Evolutionary conservation across 345 rosid genomes (phyloP).

Genomic region (Raphanus sativus): DNA sequence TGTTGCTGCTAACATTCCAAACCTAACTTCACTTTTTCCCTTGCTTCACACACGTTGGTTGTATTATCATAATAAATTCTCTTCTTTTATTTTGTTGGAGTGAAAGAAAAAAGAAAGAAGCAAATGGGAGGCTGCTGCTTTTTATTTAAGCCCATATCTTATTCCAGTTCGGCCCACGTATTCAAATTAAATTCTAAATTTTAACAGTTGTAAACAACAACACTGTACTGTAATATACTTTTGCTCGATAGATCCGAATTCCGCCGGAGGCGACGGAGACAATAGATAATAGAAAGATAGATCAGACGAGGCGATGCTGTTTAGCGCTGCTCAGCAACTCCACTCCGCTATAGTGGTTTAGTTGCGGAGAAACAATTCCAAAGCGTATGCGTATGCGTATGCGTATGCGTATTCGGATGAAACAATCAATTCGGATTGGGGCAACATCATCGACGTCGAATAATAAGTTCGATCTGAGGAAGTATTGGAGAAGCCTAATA

Average conservation of each 20-base stretch:
- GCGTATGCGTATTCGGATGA: not conserved
- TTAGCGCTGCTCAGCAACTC: slow-evolving; percentile 37
- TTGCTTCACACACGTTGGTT: not conserved
- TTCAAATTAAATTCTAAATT: no score
- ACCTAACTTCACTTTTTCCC: slow-evolving; percentile 14
- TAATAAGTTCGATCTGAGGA: slow-evolving; percentile 63
- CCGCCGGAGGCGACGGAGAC: not conserved
- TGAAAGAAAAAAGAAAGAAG: not conserved
- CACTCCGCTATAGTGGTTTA: slow-evolving; percentile 26
- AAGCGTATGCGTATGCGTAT: not conserved
- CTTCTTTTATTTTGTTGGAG: not conserved
- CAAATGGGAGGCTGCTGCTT: not conserved
- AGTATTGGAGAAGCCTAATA: slow-evolving; percentile 71
- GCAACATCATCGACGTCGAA: slow-evolving; percentile 29
- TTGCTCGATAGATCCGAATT: not conserved
- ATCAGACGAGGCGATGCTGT: slow-evolving; percentile 34
- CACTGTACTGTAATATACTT: no score
- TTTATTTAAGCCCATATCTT: not conserved
- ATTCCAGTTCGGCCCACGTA: not conserved
- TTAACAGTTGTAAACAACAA: no score
- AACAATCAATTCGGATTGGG: slow-evolving; percentile 34
- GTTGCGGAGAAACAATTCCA: slow-evolving; percentile 22
- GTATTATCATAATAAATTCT: not conserved
- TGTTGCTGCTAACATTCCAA: slow-evolving; percentile 2
- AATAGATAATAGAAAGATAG: slow-evolving; percentile 19